Evolutionary conservation across 148 eudicot genomes (phyloP).

Genomic region (Chenopodium album): DNA sequence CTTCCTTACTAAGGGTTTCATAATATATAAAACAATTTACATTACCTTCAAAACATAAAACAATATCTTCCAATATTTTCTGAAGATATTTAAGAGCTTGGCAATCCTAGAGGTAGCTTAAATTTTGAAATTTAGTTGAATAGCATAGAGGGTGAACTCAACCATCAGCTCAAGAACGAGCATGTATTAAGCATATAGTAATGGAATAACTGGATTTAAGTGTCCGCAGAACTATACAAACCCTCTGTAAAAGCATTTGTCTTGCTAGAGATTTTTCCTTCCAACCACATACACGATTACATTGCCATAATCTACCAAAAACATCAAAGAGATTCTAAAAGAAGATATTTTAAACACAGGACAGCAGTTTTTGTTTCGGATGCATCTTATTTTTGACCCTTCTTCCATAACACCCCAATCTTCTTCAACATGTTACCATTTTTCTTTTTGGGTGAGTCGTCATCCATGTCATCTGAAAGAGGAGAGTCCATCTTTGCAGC

Average conservation of each 20-base stretch:
- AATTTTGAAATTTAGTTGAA: no score
- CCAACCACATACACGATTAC: constrained; percentile 4
- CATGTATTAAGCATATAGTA: neutral
- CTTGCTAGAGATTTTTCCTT: constrained; percentile 8
- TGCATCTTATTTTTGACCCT: constrained; percentile 56
- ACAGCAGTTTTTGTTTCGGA: neutral
- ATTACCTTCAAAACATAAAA: no score
- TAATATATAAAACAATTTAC: no score
- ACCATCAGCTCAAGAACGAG: neutral
- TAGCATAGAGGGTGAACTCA: neutral
- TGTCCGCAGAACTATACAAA: constrained; percentile 24
- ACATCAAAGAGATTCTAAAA: constrained; percentile 5
- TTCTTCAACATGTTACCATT: constrained; percentile 75
- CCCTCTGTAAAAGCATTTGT: neutral
- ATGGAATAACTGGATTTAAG: constrained; percentile 5
- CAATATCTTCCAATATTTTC: no score
- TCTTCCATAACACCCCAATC: constrained; percentile 72
- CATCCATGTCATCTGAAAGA: constrained; percentile 64
- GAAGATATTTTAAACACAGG: neutral
- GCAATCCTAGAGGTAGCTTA: no score
- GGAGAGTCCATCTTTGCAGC: constrained; percentile 68
- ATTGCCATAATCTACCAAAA: constrained; percentile 9
- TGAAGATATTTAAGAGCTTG: no score
- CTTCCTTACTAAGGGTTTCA: no score
- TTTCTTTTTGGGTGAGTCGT: constrained; percentile 74